These are phyloP conservation scores for Lasiodiplodia gonubiensis DNA, from an alignment of 2,329 filamentous ascomycete species.

Conservation along the genomic window DNA sequence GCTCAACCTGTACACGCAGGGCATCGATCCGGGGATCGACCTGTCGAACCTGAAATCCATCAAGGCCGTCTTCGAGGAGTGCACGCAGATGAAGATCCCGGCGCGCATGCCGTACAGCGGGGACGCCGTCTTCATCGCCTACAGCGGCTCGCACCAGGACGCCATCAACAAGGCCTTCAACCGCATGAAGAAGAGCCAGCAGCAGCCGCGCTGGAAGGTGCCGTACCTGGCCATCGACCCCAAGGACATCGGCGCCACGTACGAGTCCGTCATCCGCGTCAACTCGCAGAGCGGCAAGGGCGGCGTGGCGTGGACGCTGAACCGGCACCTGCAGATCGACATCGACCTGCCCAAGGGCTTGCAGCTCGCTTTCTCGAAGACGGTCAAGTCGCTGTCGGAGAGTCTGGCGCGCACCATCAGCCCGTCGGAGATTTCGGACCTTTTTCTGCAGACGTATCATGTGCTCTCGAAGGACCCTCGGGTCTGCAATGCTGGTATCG, in stretches of 20 bases:
- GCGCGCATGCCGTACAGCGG: slow-evolving; percentile 89
- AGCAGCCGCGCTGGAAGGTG: slow-evolving; percentile 73
- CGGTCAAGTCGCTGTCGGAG: slow-evolving; percentile 84
- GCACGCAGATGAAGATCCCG: slow-evolving; percentile 93
- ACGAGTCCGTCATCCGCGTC: slow-evolving; percentile 96
- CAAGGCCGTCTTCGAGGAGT: slow-evolving; percentile 87
- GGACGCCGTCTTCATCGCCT: slow-evolving; percentile 85
- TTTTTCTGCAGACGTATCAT: slow-evolving; percentile 91
- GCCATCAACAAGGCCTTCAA: slow-evolving; percentile 92
- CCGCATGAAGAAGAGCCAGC: slow-evolving; percentile 64
- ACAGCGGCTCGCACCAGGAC: slow-evolving; percentile 91
- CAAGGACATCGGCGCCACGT: slow-evolving; percentile 91
- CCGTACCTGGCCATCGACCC: slow-evolving; percentile 94
- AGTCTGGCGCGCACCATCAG: slow-evolving; percentile 81
- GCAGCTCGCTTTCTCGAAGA: slow-evolving; percentile 86
- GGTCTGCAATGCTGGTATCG: background rate
- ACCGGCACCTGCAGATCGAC: slow-evolving; percentile 81
- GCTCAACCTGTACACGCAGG: slow-evolving; percentile 94
- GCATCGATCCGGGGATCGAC: slow-evolving; percentile 81
- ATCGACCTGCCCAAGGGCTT: slow-evolving; percentile 48
- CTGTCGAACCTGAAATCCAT: slow-evolving; percentile 86
- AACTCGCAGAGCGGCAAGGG: slow-evolving; percentile 97
- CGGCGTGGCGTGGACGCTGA: slow-evolving; percentile 91
- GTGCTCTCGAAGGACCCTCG: slow-evolving; percentile 67
- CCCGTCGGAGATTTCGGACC: slow-evolving; percentile 78